Evolutionary conservation across 2,329 filamentous ascomycete genomes (phyloP).

Genomic region (Talaromyces sp.): DNA sequence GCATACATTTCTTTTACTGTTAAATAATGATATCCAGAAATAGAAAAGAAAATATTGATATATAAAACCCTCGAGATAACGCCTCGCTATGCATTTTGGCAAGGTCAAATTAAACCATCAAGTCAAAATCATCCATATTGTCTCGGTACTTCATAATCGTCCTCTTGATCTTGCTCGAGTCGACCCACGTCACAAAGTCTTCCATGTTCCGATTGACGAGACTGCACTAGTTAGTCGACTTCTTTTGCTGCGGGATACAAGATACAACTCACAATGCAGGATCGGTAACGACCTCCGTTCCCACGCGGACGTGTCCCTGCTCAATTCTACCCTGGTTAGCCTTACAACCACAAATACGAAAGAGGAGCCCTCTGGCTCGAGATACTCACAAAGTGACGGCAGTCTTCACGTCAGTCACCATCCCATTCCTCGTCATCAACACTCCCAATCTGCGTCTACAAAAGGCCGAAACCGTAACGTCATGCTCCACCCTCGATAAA

Average conservation of each 20-base stretch:
- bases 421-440: conserved; percentile 82
- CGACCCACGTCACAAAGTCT: conserved; percentile 94
- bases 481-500: conserved; percentile 70
- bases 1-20: background rate
- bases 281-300: conserved; percentile 85
- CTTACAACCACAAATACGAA: background rate
- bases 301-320: conserved; percentile 88
- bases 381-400: conserved; percentile 41
- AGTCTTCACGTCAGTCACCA: conserved; percentile 86
- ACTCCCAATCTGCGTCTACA: conserved; percentile 79
- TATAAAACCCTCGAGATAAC: background rate
- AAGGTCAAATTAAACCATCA: conserved; percentile 52
- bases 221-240: background rate
- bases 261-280: conserved; percentile 60
- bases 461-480: conserved; percentile 84
- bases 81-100: conserved; percentile 14
- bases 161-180: conserved; percentile 94
- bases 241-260: background rate
- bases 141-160: conserved; percentile 94
- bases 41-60: background rate
- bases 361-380: background rate
- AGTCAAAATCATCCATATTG: conserved; percentile 92
- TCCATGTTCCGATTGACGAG: conserved; percentile 85
- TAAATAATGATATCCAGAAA: background rate
- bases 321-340: conserved; percentile 55